These are phyloP conservation scores for Panus rudis DNA, from an alignment of 768 basidiomycete genomes.

Conservation along the genomic window DNA sequence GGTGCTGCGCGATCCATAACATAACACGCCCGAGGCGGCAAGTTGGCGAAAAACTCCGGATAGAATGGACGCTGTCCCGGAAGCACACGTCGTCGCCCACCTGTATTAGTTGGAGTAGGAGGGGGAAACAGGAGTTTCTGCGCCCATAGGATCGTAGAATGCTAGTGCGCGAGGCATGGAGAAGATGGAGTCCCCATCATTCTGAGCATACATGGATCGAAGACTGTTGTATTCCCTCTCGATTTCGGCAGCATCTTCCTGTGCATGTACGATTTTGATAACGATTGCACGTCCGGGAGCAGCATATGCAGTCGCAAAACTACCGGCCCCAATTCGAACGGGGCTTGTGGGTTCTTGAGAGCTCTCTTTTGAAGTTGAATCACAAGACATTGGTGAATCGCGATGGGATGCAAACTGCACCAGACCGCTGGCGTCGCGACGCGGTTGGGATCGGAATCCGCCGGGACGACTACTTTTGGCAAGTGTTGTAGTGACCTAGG, in stretches of 20 bases:
- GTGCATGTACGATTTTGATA: background rate
- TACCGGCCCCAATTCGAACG: conserved; percentile 4
- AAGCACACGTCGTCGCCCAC: too few species aligned
- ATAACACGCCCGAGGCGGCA: conserved; percentile 15
- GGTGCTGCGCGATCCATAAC: conserved; percentile 23
- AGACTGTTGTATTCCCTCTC: conserved; percentile 13
- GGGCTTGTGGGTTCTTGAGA: background rate
- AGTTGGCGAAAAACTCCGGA: background rate
- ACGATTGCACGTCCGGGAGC: conserved; percentile 1
- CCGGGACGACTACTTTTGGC: too few species aligned
- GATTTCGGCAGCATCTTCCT: background rate
- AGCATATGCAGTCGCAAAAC: conserved; percentile 4
- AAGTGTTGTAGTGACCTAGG: too few species aligned
- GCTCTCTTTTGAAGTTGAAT: too few species aligned
- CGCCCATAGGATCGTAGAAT: conserved; percentile 18
- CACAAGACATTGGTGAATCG: too few species aligned
- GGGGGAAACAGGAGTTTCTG: too few species aligned
- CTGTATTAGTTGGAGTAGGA: too few species aligned
- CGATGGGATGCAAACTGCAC: too few species aligned
- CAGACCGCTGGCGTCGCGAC: too few species aligned
- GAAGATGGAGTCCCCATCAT: conserved; percentile 18
- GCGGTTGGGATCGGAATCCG: too few species aligned
- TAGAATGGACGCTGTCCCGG: background rate
- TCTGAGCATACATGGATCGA: conserved; percentile 8
- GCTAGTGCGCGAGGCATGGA: conserved; percentile 17